These are phyloP conservation scores for Cytospora piceicola DNA, from an alignment of 2,329 filamentous ascomycete species.

Conservation along the genomic window DNA sequence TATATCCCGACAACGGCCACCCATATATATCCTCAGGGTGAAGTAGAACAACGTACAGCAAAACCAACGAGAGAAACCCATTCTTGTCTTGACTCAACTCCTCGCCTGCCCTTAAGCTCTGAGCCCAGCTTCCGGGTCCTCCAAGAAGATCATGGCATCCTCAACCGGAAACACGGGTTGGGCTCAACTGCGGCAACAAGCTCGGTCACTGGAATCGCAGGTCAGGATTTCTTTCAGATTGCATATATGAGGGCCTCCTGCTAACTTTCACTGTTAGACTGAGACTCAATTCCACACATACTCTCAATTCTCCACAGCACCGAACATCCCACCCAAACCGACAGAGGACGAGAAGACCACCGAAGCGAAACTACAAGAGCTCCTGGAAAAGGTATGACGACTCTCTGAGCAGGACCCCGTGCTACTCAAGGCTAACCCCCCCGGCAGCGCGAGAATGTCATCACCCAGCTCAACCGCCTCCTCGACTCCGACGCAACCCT, in stretches of 20 bases:
- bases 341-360: conserved; percentile 81
- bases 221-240: conserved; percentile 50
- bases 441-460: conserved; percentile 75
- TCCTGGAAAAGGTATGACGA: conserved; percentile 73
- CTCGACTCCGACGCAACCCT: conserved; percentile 90
- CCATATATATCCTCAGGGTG: neutral
- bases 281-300: conserved; percentile 84
- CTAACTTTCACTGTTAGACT: conserved; percentile 59
- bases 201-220: conserved; percentile 85
- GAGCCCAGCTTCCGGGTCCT: conserved; percentile 1
- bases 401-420: neutral
- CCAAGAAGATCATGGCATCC: conserved; percentile 51
- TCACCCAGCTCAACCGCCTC: conserved; percentile 81
- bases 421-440: conserved; percentile 23
- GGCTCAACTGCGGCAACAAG: conserved; percentile 93
- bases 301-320: conserved; percentile 83
- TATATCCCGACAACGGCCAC: neutral
- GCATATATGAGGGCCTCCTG: conserved; percentile 14
- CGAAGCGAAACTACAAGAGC: conserved; percentile 80
- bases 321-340: conserved; percentile 80
- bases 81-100: neutral
- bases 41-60: neutral
- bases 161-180: conserved; percentile 69
- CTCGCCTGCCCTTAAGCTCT: conserved; percentile 7
- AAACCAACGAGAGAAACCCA: neutral